Evolutionary conservation across 169 alveolate genomes (phyloP).

Genomic region (Cryptosporidium sp.): DNA sequence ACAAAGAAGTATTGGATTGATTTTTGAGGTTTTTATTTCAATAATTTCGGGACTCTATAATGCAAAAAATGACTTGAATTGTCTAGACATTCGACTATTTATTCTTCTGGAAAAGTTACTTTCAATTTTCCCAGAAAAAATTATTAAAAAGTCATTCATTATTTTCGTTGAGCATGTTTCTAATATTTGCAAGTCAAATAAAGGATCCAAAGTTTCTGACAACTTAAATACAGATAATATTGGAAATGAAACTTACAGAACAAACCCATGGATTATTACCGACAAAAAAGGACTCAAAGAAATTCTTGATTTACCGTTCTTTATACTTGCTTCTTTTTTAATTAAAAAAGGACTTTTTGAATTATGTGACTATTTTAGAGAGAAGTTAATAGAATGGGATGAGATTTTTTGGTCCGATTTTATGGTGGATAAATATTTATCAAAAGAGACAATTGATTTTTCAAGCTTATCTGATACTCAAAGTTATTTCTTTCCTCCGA

Average conservation of each 20-base stretch:
- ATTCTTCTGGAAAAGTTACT: constrained; percentile 1
- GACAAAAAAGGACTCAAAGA: constrained; percentile 1
- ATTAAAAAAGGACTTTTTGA: constrained; percentile 27
- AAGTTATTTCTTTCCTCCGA: background rate
- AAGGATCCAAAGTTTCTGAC: background rate
- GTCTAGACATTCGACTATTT: background rate
- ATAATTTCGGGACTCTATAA: background rate
- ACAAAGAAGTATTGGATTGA: constrained; percentile 59
- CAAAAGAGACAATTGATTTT: background rate
- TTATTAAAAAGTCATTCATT: constrained; percentile 26
- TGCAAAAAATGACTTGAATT: background rate
- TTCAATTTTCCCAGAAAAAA: constrained; percentile 22
- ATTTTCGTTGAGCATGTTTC: constrained; percentile 50
- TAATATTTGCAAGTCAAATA: background rate
- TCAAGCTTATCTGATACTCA: background rate
- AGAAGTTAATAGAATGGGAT: constrained; percentile 45
- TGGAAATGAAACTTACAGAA: constrained; percentile 16
- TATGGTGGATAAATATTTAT: background rate
- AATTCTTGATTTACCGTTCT: constrained; percentile 22
- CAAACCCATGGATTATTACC: constrained; percentile 46
- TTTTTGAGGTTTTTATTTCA: constrained; percentile 66
- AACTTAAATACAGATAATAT: background rate
- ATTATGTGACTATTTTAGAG: constrained; percentile 5
- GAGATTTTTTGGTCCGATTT: constrained; percentile 31
- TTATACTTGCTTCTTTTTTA: constrained; percentile 32